phyloP scores from a whole-genome alignment of 2,329 filamentous ascomycete species.

The Coniochaeta hoffmannii region DNA sequence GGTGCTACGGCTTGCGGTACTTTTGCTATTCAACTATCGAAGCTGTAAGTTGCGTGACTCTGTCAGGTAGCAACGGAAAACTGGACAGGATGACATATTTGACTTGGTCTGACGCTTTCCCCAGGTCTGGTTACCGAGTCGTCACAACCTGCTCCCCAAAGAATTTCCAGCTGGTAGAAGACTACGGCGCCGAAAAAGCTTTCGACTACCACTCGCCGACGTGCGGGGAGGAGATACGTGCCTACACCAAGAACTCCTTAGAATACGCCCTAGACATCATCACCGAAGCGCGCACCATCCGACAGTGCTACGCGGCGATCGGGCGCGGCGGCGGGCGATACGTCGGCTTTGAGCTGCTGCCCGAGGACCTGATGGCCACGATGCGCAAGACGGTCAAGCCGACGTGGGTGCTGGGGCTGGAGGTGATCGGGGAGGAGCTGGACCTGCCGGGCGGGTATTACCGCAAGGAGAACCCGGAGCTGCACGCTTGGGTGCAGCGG shows the following conservation, averaged over 20 bases:
- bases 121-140: slow-evolving; percentile 5
- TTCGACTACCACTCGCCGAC: slow-evolving; percentile 29
- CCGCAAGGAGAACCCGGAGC: slow-evolving; percentile 2
- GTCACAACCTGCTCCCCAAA: slow-evolving; percentile 18
- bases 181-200: slow-evolving; percentile 28
- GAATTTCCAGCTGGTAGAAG: slow-evolving; percentile 26
- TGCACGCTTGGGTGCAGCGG: neutral
- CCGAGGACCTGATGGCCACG: neutral
- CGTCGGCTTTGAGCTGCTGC: slow-evolving; percentile 5
- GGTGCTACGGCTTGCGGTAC: slow-evolving; percentile 13
- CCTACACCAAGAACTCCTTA: slow-evolving; percentile 28
- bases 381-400: slow-evolving; percentile 4
- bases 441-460: slow-evolving; percentile 4
- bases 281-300: slow-evolving; percentile 19
- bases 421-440: slow-evolving; percentile 1
- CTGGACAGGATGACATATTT: too few relatives aligned
- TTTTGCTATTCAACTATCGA: slow-evolving; percentile 17
- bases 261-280: slow-evolving; percentile 30
- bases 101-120: neutral
- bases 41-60: slow-evolving; percentile 14
- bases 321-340: slow-evolving; percentile 24
- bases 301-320: slow-evolving; percentile 28
- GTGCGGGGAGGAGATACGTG: slow-evolving; percentile 22
- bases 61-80: too few relatives aligned
- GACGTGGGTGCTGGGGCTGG: slow-evolving; percentile 7